Conservation (phyloP, 768 basidiomycete species). For the Boletus rubescentipes region DNA sequence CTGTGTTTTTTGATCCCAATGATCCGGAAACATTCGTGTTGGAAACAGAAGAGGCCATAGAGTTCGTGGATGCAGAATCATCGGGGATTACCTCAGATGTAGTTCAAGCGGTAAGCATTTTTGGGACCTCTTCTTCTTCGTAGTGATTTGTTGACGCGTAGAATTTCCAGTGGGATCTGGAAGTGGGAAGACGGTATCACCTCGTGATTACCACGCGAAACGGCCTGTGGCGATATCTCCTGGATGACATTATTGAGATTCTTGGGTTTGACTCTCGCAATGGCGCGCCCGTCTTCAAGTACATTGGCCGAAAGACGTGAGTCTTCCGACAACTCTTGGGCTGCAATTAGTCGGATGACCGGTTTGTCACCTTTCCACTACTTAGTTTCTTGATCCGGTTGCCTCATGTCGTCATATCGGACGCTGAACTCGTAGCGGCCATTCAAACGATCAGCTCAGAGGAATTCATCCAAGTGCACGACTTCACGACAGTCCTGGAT, state of each 20-base stretch:
- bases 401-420: neutral
- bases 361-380: no score
- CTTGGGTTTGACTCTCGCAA: conserved; percentile 12
- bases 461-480: conserved; percentile 1
- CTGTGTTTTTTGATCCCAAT: neutral
- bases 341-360: neutral
- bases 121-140: neutral
- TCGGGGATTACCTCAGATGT: neutral
- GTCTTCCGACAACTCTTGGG: neutral
- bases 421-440: conserved; percentile 1
- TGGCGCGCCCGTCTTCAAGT: conserved; percentile 12
- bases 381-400: conserved; percentile 6
- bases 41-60: conserved; percentile 5
- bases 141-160: neutral
- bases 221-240: conserved; percentile 17
- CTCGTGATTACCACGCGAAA: conserved; percentile 13
- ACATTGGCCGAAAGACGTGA: conserved; percentile 8
- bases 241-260: conserved; percentile 17
- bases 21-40: conserved; percentile 11
- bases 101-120: conserved; percentile 5
- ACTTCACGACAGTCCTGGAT: conserved; percentile 14
- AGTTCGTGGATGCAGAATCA: conserved; percentile 1
- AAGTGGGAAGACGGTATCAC: conserved; percentile 10
- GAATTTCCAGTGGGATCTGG: conserved; percentile 4
- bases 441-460: conserved; percentile 4